Conservation (phyloP, 768 basidiomycete genomes). For the Cystobasidium ongulense region DNA sequence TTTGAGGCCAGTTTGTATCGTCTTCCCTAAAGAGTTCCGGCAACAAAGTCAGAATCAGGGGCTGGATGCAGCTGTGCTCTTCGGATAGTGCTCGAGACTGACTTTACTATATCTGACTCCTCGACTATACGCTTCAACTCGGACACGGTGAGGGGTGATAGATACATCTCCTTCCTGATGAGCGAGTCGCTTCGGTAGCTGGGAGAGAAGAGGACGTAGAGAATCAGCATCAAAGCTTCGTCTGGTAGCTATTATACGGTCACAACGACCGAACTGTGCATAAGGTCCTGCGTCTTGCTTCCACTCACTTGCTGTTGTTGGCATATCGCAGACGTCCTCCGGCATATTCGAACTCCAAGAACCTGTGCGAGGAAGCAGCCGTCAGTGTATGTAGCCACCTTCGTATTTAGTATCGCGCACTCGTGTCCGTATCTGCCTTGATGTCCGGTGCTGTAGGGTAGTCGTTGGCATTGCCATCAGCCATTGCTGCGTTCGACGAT, state of each 20-base stretch:
- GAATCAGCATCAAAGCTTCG: background rate
- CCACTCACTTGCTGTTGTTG: constrained; percentile 78
- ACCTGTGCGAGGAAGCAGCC: constrained; percentile 69
- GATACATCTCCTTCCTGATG: constrained; percentile 99
- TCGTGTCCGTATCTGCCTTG: constrained; percentile 60
- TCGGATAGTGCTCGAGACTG: constrained; percentile 38
- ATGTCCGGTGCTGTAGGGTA: constrained; percentile 73
- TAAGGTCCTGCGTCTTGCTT: too few species aligned
- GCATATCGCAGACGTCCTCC: constrained; percentile 93
- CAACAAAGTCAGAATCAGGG: background rate
- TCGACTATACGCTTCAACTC: constrained; percentile 92
- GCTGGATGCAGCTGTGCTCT: background rate
- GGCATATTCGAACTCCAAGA: constrained; percentile 95
- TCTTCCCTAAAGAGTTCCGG: constrained; percentile 66
- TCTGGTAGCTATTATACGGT: too few species aligned
- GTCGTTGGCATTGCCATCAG: background rate
- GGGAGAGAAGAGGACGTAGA: background rate
- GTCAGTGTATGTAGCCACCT: constrained; percentile 41
- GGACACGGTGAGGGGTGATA: constrained; percentile 81
- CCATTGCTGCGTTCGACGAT: background rate
- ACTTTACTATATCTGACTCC: constrained; percentile 91
- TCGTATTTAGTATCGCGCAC: constrained; percentile 8
- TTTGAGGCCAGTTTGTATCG: constrained; percentile 96
- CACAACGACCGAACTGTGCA: too few species aligned
- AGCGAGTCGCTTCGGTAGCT: constrained; percentile 88